Percentiles rank a stretch among this genome's conserved stretches.
phyloP scores from a whole-genome alignment of 192 early-diverging fungal species.

The Rhizophagus sp. region DNA sequence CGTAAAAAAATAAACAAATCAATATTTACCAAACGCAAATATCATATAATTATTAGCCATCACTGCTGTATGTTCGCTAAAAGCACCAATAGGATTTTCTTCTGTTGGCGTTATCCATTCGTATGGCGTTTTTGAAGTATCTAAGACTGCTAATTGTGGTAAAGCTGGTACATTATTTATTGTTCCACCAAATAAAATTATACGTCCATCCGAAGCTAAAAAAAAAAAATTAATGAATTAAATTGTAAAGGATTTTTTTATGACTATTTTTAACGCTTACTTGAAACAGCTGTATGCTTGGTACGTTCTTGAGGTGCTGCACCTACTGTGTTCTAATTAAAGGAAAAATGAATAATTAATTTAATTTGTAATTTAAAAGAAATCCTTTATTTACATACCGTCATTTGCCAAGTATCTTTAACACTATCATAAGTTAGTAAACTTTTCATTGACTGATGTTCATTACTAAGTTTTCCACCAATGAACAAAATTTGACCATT shows the following conservation, averaged over 20 bases:
- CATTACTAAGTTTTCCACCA: not conserved
- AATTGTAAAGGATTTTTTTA: too few relatives aligned
- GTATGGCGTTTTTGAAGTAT: not conserved
- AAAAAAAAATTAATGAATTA: not conserved
- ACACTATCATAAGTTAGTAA: not conserved
- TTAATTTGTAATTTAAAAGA: too few relatives aligned
- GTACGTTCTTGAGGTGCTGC: not conserved
- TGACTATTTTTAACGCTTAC: not conserved
- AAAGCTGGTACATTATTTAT: not conserved
- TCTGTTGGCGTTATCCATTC: not conserved
- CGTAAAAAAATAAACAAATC: not conserved
- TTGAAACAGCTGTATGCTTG: not conserved
- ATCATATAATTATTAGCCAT: conserved; percentile 12
- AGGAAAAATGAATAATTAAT: too few relatives aligned
- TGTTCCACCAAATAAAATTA: not conserved
- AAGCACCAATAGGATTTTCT: not conserved
- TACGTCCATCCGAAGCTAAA: not conserved
- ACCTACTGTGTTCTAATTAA: not conserved
- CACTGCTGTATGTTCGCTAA: not conserved
- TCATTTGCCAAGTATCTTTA: not conserved
- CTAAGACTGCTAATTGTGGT: not conserved
- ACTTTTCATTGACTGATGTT: not conserved
- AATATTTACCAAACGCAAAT: not conserved
- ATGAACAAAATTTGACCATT: not conserved
- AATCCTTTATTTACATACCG: not conserved